A percentile compares a stretch with the other conserved stretches of the same genome.
phyloP scores from a whole-genome alignment of 805 yeast species.

The Candida khao-thaluensis region DNA sequence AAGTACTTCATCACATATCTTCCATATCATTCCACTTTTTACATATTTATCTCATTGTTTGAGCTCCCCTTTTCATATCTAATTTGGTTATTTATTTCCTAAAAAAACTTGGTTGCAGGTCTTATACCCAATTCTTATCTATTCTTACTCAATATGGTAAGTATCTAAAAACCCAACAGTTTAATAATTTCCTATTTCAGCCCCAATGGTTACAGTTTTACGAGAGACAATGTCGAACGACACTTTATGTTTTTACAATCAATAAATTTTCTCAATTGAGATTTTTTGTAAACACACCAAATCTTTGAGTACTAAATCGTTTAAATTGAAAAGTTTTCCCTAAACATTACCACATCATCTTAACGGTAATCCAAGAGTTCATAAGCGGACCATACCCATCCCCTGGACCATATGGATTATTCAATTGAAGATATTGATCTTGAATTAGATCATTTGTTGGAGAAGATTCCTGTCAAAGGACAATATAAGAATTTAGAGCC shows the following conservation, averaged over 20 bases:
- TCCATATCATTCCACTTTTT: no score
- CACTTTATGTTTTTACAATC: slow-evolving; percentile 4
- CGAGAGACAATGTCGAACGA: slow-evolving; percentile 4
- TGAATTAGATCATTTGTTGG: slow-evolving; percentile 11
- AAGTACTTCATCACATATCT: no score
- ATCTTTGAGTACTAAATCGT: neutral
- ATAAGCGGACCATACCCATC: neutral
- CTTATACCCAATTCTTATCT: no score
- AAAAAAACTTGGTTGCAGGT: no score
- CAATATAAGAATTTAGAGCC: slow-evolving; percentile 5
- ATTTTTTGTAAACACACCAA: slow-evolving; percentile 10
- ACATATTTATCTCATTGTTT: no score
- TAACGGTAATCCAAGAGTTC: no score
- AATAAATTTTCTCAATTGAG: slow-evolving; percentile 10
- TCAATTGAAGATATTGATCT: slow-evolving; percentile 8
- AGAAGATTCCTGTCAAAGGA: slow-evolving; percentile 5
- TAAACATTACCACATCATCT: no score
- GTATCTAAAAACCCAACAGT: no score
- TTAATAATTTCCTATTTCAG: no score
- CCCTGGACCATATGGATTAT: slow-evolving; percentile 5
- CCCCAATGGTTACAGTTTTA: slow-evolving; percentile 5
- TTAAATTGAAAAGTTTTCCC: slow-evolving; percentile 6
- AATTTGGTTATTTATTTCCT: no score
- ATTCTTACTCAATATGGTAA: no score
- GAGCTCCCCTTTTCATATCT: no score